Conservation (phyloP, 441 rosid species). For the Pelargonium fulgidum region DNA sequence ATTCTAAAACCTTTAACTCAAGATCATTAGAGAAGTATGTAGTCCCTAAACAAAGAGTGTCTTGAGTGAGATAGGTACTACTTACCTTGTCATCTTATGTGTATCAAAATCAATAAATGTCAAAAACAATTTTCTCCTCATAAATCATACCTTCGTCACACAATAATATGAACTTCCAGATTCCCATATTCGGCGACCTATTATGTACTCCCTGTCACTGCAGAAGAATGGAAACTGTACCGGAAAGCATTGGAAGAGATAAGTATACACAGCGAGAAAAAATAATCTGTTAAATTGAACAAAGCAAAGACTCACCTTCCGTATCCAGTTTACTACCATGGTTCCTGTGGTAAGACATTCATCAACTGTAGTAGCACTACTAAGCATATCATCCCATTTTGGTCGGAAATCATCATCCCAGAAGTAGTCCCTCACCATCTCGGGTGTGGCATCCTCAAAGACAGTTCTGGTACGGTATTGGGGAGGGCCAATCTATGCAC, state of each 20-base stretch:
- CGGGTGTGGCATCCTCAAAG: constrained; percentile 83
- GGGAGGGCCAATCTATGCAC: constrained; percentile 64
- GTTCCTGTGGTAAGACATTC: constrained; percentile 64
- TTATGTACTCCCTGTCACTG: constrained; percentile 80
- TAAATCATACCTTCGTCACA: constrained; percentile 63
- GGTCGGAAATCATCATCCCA: constrained; percentile 82
- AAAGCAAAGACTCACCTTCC: constrained; percentile 47
- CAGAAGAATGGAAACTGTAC: constrained; percentile 93
- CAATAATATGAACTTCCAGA: constrained; percentile 67
- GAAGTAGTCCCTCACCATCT: constrained; percentile 79
- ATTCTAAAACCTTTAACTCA: not conserved
- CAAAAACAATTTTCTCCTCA: no score
- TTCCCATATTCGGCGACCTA: constrained; percentile 93
- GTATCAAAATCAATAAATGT: no score
- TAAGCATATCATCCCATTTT: constrained; percentile 87
- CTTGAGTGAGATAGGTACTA: no score
- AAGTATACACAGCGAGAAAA: constrained; percentile 6
- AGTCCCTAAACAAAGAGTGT: no score
- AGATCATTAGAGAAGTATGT: no score
- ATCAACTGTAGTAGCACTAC: constrained; percentile 51
- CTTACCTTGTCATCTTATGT: no score
- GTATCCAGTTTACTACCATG: constrained; percentile 82
- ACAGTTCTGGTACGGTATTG: constrained; percentile 80
- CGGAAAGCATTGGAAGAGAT: constrained; percentile 3
- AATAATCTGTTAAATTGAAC: constrained; percentile 1